Evolutionary conservation across 1,139 yeast genomes (phyloP).

Genomic region (Wickerhamomyces sp.): DNA sequence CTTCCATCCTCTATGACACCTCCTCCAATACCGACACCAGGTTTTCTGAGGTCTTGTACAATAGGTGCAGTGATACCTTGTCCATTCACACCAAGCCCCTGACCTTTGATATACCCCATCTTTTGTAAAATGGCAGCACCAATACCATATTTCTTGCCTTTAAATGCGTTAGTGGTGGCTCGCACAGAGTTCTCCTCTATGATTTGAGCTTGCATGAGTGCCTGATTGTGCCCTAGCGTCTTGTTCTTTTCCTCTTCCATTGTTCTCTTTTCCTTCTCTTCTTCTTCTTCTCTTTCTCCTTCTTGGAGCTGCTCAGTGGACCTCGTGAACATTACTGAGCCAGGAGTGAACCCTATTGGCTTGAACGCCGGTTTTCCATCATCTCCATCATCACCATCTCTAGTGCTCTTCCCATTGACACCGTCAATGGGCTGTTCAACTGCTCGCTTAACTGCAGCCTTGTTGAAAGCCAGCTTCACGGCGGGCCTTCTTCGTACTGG

Average conservation of each 20-base stretch:
- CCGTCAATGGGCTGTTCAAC: too few relatives aligned
- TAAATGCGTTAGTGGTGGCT: constrained; percentile 11
- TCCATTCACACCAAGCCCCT: constrained; percentile 69
- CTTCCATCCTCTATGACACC: constrained; percentile 30
- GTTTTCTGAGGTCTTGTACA: constrained; percentile 60
- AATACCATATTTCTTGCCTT: constrained; percentile 55
- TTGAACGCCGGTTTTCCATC: constrained; percentile 1
- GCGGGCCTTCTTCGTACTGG: too few relatives aligned
- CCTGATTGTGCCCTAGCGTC: too few relatives aligned
- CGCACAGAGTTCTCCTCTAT: constrained; percentile 4
- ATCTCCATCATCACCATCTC: neutral
- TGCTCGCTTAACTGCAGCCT: too few relatives aligned
- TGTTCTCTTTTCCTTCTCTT: neutral
- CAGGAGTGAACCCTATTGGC: constrained; percentile 1
- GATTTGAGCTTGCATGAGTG: too few relatives aligned
- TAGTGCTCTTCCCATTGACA: too few relatives aligned
- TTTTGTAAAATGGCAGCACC: constrained; percentile 76
- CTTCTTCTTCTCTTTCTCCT: neutral
- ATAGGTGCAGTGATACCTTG: constrained; percentile 79
- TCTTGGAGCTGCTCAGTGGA: constrained; percentile 1
- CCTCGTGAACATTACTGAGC: constrained; percentile 7
- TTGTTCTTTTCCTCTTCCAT: too few relatives aligned
- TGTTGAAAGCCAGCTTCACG: too few relatives aligned
- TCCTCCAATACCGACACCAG: constrained; percentile 72
- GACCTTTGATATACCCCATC: constrained; percentile 86